Evolutionary conservation across 2,329 filamentous ascomycete species (phyloP).

Genomic region (Tolypocladium tropicale): DNA sequence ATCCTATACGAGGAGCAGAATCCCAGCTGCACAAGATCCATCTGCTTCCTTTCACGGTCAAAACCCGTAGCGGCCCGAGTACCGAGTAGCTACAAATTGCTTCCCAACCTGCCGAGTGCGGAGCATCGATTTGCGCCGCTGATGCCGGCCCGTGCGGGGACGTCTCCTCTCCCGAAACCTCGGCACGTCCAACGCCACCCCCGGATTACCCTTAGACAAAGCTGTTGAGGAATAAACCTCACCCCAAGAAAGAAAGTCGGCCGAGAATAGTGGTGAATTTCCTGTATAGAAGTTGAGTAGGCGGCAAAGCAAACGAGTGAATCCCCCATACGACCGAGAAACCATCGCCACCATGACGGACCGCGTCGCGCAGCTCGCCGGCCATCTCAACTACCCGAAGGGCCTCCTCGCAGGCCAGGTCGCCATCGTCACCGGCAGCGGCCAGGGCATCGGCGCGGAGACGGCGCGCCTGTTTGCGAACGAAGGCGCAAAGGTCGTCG

Average conservation of each 20-base stretch:
- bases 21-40: no score
- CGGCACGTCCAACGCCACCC: neutral
- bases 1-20: no score
- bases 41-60: no score
- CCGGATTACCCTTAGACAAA: neutral
- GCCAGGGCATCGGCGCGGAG: slow-evolving; percentile 84
- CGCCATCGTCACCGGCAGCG: slow-evolving; percentile 79
- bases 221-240: no score
- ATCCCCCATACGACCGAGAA: neutral
- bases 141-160: neutral
- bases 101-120: neutral
- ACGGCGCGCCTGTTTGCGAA: slow-evolving; percentile 73
- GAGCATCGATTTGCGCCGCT: neutral
- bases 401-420: slow-evolving; percentile 71
- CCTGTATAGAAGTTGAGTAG: no score
- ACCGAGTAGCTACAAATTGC: no score
- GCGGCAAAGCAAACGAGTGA: no score
- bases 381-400: slow-evolving; percentile 72
- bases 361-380: slow-evolving; percentile 60
- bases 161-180: neutral
- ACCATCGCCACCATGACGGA: slow-evolving; percentile 30
- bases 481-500: slow-evolving; percentile 74
- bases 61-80: no score
- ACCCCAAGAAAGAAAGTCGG: no score
- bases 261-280: no score